phyloP scores from a whole-genome alignment of 495 filamentous ascomycete species.

The Neurospora hispaniola region DNA sequence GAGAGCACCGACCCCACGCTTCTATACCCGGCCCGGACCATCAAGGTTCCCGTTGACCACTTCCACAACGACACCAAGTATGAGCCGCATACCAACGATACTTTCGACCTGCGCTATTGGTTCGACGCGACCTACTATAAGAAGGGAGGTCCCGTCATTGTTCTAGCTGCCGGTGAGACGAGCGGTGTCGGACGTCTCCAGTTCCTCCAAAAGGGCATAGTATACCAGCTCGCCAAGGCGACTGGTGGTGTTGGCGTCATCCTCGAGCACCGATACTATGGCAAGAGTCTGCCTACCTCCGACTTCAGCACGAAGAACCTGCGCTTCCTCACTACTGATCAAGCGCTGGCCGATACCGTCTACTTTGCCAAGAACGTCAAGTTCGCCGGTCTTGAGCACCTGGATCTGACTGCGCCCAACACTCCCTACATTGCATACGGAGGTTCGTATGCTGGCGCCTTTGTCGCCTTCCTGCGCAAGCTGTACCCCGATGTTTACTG shows the following conservation, averaged over 20 bases:
- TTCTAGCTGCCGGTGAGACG: slow-evolving; percentile 58
- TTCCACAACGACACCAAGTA: slow-evolving; percentile 63
- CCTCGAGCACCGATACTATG: slow-evolving; percentile 69
- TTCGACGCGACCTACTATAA: slow-evolving; percentile 58
- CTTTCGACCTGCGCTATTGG: slow-evolving; percentile 60
- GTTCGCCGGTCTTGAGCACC: slow-evolving; percentile 53
- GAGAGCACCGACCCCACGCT: slow-evolving; percentile 4
- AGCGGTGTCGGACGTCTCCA: slow-evolving; percentile 43
- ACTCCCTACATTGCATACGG: slow-evolving; percentile 62
- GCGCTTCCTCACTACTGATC: slow-evolving; percentile 66
- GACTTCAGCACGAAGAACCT: slow-evolving; percentile 54
- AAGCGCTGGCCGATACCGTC: slow-evolving; percentile 59
- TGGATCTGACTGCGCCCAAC: slow-evolving; percentile 44
- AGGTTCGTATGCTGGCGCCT: slow-evolving; percentile 63
- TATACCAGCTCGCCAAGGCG: slow-evolving; percentile 48
- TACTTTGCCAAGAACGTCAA: slow-evolving; percentile 60
- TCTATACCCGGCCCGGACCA: slow-evolving; percentile 35
- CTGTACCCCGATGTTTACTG: slow-evolving; percentile 59
- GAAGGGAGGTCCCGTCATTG: slow-evolving; percentile 60
- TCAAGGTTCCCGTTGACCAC: slow-evolving; percentile 62
- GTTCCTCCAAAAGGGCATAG: slow-evolving; percentile 60
- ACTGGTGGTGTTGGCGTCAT: slow-evolving; percentile 64
- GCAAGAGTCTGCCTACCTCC: slow-evolving; percentile 45
- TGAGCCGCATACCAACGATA: slow-evolving; percentile 51
- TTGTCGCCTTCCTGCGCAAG: slow-evolving; percentile 58